These are phyloP conservation scores for Sporobolus alterniflorus DNA, from an alignment of 202 grass and related monocot species.

Conservation along the genomic window DNA sequence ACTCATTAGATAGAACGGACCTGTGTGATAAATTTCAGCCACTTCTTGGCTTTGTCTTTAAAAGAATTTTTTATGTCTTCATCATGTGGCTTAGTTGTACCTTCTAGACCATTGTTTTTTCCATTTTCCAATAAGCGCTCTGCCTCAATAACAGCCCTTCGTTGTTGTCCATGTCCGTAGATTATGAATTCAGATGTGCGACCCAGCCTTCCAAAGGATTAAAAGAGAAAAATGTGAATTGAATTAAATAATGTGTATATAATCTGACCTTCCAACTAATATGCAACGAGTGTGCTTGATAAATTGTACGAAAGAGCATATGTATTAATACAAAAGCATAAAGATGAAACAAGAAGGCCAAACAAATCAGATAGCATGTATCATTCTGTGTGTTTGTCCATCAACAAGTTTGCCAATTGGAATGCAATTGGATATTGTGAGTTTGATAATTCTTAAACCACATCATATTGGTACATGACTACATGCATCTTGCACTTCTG, in stretches of 20 bases:
- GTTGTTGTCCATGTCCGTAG: conserved; percentile 93
- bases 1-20: conserved; percentile 38
- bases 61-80: conserved; percentile 65
- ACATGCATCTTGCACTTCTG: conserved; percentile 1
- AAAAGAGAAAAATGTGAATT: not conserved
- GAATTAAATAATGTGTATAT: not conserved
- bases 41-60: conserved; percentile 95
- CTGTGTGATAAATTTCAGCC: conserved; percentile 92
- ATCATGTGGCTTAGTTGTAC: conserved; percentile 45
- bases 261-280: conserved; percentile 19
- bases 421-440: conserved; percentile 10
- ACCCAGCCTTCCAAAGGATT: conserved; percentile 67
- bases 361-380: conserved; percentile 16
- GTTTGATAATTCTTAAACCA: not conserved
- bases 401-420: conserved; percentile 9
- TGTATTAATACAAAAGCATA: conserved; percentile 10
- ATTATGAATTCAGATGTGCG: conserved; percentile 91
- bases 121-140: conserved; percentile 69
- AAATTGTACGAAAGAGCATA: conserved; percentile 24
- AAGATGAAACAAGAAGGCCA: conserved; percentile 21
- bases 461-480: not conserved
- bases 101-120: conserved; percentile 39
- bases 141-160: conserved; percentile 86
- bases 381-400: not conserved
- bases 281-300: not conserved